Base-by-base conservation (phyloP, 371 early-diverging fungal genomes). In the Rhizopus microsporus region DNA sequence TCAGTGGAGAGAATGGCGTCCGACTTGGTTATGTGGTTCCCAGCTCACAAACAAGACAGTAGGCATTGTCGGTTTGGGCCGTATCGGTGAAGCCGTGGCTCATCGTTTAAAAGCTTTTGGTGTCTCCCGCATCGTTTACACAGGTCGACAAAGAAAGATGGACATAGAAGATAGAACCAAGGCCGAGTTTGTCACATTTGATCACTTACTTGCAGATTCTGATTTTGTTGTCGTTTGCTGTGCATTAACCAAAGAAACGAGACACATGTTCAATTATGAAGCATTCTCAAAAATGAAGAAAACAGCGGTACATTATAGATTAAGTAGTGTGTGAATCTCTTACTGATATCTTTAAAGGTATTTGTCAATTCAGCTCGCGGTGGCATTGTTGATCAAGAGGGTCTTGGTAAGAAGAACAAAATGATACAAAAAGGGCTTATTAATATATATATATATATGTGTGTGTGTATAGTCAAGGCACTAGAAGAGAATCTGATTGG, bases 321-420 rank as follows among this genome's bases (percentile, higher is more conserved):
- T 0, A 4, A 10, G 4, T 10, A 39, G 16, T 7, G 23, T 23
- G 15, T 17, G 29, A 57, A 13, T 6, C 23, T 12, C 16, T 3
- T 30, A 50, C 7, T 39, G 7, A 0, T 15, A n/a, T 9, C 10
- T 16, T 13, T 40, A 77, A 81, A 79, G 85, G 73, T 93, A 17
- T 77, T 95, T 65, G 87, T 93, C 31, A 95, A 95, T 61, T 84
- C 85, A 7, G 86, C 94, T 0, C 80, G 95, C 13, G 96, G 95
- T 34, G 86, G 82, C 3, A 80, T 94, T 35, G 84, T 95, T 7
- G 69, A 90, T 55, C 92, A 93, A 60, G 81, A 80, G 39, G 93
- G 80, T 59, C 69, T 95, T 45, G 64, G 72, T 75, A 62, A 42
- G 54, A 38, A 29, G 12, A 33, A 13, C 6, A 31, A 48, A 15